Base-by-base conservation (phyloP, 1,284 basidiomycete species). In the Vanrija humicola region DNA sequence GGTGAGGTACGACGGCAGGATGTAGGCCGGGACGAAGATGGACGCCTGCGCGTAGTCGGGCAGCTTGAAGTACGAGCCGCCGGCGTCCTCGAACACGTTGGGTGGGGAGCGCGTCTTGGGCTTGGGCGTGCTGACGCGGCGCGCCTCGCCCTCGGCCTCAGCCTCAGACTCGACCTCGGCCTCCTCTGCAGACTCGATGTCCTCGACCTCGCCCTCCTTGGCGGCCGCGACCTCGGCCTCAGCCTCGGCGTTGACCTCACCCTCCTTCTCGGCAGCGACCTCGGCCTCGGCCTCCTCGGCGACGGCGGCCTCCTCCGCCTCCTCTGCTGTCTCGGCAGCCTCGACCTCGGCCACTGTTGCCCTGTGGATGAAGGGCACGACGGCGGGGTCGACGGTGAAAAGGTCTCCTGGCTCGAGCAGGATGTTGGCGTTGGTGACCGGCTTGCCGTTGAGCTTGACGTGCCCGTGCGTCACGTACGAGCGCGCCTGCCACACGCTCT, bases 11-110 rank as follows among this genome's bases (percentile, higher is more conserved):
- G 86, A 90, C 3, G 88, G 85, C 69, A 98, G 92, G 54, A 98
- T 85, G 77, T 97, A 98, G 0, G 94, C 88, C 0, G 96, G 96
- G 63, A 98, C 83, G 80, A 98, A 98, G 48, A 98, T 81, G 81
- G 88, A 90, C 0, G 96, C 91, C 0, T 90, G 84, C 9, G 93
- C 90, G 68, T 86, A 97, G 34, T 83, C 79, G 0, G 96, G 96
- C 12, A 97, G 86, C 65, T 83, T 79, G 82, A 98, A 98, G n/a
- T 67, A 65, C 9, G 72, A 46, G 26, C 47, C 50, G 15, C 47
- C 38, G 29, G 54, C 23, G 47, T 51, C 43, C 25, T 40, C 25
- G 44, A 48, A 28, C 46, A 38, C 46, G 25, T 54, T 28, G 28
- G 19, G 15, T 44, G 34, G 8, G 43, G 1, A 19, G 57, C 38